phyloP scores from a whole-genome alignment of 306 rosid genomes.

The Rosa lucieae region DNA sequence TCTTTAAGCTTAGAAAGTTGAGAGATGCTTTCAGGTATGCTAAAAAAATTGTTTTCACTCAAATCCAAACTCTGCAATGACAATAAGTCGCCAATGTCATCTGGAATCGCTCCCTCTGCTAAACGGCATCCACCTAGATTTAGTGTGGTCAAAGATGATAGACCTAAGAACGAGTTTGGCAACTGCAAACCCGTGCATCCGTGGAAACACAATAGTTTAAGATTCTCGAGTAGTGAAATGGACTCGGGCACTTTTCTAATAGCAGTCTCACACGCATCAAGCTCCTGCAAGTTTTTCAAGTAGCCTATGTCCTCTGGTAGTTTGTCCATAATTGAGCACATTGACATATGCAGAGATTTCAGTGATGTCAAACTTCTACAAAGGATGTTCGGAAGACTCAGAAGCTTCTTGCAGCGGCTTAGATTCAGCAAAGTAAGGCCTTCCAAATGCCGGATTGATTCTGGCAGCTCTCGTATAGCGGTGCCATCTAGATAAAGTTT shows the following conservation, averaged over 20 bases:
- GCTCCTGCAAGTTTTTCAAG: too few species aligned
- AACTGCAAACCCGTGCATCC: too few species aligned
- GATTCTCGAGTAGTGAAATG: too few species aligned
- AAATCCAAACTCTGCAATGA: slow-evolving; percentile 6
- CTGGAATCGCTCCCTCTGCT: rapidly evolving
- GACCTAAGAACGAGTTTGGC: background rate
- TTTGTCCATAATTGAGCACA: too few species aligned
- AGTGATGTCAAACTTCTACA: background rate
- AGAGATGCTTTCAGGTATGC: slow-evolving; percentile 19
- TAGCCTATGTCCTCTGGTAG: too few species aligned
- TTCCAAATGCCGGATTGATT: background rate
- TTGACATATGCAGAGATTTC: background rate
- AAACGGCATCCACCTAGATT: background rate
- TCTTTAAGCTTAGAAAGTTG: background rate
- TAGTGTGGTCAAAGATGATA: background rate
- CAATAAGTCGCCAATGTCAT: background rate
- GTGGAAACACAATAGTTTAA: too few species aligned
- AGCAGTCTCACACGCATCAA: too few species aligned
- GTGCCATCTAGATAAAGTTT: slow-evolving; percentile 16
- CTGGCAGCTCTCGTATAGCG: background rate
- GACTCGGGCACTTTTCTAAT: too few species aligned
- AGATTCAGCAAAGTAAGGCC: background rate
- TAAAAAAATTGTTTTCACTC: slow-evolving; percentile 23
- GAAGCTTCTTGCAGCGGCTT: background rate
- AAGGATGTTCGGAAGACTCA: too few species aligned